Percentiles rank a stretch among this genome's conserved stretches.
Evolutionary conservation across 352 stramenopile genomes (phyloP).

Genomic region (Aphanomyces astaci): DNA sequence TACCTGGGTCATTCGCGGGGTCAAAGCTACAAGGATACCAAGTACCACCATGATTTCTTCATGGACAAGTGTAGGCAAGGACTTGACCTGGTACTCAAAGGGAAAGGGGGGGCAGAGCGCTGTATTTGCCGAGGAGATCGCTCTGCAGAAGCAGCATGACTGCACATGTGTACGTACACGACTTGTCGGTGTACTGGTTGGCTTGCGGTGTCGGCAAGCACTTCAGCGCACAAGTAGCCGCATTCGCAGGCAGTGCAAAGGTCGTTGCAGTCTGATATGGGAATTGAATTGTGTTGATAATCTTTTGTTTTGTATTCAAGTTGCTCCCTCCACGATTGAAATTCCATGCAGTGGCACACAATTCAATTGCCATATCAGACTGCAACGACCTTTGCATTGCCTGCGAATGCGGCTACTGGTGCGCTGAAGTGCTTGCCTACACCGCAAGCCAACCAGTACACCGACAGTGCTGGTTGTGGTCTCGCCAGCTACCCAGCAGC

Average conservation of each 20-base stretch:
- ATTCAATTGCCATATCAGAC: slow-evolving; percentile 5
- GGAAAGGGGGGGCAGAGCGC: slow-evolving; percentile 41
- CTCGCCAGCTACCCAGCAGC: too few species aligned
- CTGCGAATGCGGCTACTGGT: neutral
- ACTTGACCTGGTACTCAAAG: slow-evolving; percentile 87
- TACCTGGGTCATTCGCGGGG: slow-evolving; percentile 87
- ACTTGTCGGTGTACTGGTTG: neutral
- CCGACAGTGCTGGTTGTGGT: neutral
- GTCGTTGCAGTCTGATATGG: slow-evolving; percentile 3
- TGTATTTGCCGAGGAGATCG: slow-evolving; percentile 52
- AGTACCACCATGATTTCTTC: neutral
- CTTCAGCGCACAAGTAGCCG: neutral
- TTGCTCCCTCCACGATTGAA: too few species aligned
- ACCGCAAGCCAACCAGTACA: neutral
- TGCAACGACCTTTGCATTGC: neutral
- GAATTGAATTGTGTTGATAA: neutral
- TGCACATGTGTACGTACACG: too few species aligned
- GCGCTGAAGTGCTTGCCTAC: neutral
- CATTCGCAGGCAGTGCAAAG: neutral
- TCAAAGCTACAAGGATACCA: slow-evolving; percentile 39
- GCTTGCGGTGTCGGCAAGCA: neutral
- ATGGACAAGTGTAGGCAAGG: slow-evolving; percentile 42
- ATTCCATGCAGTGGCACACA: too few species aligned
- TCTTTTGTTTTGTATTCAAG: too few species aligned
- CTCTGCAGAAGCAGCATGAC: slow-evolving; percentile 70